phyloP scores from a whole-genome alignment of 768 basidiomycete species.

The Termitomyces sp. region DNA sequence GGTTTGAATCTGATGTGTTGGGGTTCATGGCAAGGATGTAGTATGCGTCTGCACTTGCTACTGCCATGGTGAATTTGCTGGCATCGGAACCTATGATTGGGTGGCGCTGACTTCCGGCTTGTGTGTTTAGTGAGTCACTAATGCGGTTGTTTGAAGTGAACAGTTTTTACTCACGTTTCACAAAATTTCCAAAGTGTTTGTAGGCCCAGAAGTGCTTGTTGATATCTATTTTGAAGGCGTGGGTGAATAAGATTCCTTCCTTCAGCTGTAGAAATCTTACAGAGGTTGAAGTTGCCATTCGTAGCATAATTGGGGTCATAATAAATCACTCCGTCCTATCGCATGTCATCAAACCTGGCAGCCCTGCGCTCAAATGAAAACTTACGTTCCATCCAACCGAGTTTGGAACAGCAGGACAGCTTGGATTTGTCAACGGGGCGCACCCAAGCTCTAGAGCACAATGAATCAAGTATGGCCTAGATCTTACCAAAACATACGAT shows the following conservation, averaged over 20 bases:
- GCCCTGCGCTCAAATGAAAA: not conserved
- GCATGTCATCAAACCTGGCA: not conserved
- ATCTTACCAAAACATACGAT: slow-evolving; percentile 15
- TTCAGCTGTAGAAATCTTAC: slow-evolving; percentile 14
- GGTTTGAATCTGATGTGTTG: slow-evolving; percentile 18
- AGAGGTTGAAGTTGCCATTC: slow-evolving; percentile 30
- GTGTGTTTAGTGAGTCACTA: not conserved
- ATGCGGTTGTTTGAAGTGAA: not conserved
- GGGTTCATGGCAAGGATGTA: slow-evolving; percentile 31
- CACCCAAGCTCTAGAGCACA: slow-evolving; percentile 30
- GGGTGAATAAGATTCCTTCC: not conserved
- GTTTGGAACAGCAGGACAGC: slow-evolving; percentile 30
- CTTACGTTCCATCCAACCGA: slow-evolving; percentile 37
- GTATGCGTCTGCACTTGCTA: slow-evolving; percentile 22
- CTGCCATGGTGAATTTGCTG: slow-evolving; percentile 25
- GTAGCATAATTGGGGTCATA: slow-evolving; percentile 34
- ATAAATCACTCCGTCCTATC: slow-evolving; percentile 16
- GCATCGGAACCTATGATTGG: slow-evolving; percentile 27
- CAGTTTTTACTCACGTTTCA: slow-evolving; percentile 26
- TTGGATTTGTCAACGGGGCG: slow-evolving; percentile 25
- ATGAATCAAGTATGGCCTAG: not conserved
- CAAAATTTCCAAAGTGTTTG: slow-evolving; percentile 35
- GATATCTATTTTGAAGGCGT: slow-evolving; percentile 17
- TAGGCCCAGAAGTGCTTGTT: slow-evolving; percentile 34
- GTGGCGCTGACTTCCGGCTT: slow-evolving; percentile 31